Conservation (phyloP, 2,329 filamentous ascomycete genomes). For the Eutypa lata region DNA sequence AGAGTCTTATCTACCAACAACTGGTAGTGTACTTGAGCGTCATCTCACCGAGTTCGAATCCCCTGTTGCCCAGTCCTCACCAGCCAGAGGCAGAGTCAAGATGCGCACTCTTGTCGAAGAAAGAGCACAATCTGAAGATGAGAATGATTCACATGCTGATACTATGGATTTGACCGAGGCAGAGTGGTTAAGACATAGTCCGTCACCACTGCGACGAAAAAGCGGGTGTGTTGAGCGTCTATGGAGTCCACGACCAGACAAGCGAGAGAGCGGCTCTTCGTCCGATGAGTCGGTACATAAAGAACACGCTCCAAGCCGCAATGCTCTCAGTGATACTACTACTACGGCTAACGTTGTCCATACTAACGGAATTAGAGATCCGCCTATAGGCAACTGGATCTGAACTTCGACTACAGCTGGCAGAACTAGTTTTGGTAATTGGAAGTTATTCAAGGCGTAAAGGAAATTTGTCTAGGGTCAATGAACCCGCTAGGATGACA, state of each 20-base stretch:
- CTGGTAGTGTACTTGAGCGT: constrained; percentile 27
- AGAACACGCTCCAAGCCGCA: not conserved
- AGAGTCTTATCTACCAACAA: constrained; percentile 26
- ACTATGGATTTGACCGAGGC: constrained; percentile 23
- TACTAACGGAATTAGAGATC: constrained; percentile 1
- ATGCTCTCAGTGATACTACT: constrained; percentile 1
- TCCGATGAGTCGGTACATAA: not conserved
- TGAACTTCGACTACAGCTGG: constrained; percentile 5
- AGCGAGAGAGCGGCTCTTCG: constrained; percentile 8
- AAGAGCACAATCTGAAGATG: constrained; percentile 1
- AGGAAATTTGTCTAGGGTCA: no score
- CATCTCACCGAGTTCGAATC: constrained; percentile 26
- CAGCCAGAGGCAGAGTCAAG: constrained; percentile 8
- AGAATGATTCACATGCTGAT: constrained; percentile 2
- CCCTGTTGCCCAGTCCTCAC: constrained; percentile 12
- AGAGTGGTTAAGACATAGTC: constrained; percentile 28
- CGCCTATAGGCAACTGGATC: constrained; percentile 22
- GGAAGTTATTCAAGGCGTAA: not conserved
- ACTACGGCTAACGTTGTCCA: no score
- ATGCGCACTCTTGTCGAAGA: constrained; percentile 9
- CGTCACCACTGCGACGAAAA: constrained; percentile 20
- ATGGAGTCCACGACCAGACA: constrained; percentile 20
- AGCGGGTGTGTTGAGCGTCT: constrained; percentile 8
- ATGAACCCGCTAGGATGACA: not conserved
- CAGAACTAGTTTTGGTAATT: not conserved